A percentile compares a stretch with the other conserved stretches of the same genome.
Evolutionary conservation across 2,329 filamentous ascomycete genomes (phyloP).

Genomic region (Elsinoe perseae): DNA sequence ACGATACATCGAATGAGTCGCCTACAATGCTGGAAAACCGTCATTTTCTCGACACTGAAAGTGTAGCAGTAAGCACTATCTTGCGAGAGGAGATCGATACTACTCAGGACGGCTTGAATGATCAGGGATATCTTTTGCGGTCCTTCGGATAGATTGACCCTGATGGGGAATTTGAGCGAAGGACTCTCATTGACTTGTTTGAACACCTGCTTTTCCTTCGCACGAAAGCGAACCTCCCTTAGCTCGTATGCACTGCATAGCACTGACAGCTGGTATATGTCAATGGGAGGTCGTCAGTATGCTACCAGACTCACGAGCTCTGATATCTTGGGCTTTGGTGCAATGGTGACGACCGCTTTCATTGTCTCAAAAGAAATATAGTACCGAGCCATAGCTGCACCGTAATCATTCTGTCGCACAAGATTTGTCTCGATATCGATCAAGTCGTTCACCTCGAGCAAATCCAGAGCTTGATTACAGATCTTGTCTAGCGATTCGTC

Average conservation of each 20-base stretch:
- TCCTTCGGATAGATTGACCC: conserved; percentile 55
- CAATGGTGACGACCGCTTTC: conserved; percentile 58
- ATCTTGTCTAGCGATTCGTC: conserved; percentile 62
- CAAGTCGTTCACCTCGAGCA: conserved; percentile 55
- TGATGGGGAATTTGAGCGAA: conserved; percentile 63
- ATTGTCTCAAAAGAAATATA: conserved; percentile 75
- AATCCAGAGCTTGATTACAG: conserved; percentile 59
- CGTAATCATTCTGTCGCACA: conserved; percentile 62
- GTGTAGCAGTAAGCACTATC: conserved; percentile 51
- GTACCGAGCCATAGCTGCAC: conserved; percentile 74
- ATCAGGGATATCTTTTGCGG: conserved; percentile 71
- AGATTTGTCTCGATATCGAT: conserved; percentile 39
- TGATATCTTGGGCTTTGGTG: conserved; percentile 52
- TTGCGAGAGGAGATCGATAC: conserved; percentile 53
- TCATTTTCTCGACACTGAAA: conserved; percentile 51
- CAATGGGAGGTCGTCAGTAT: background rate
- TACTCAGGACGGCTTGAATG: conserved; percentile 67
- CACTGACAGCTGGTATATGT: conserved; percentile 49
- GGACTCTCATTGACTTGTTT: conserved; percentile 63
- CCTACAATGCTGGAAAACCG: conserved; percentile 61
- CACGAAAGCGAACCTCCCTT: conserved; percentile 61
- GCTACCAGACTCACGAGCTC: conserved; percentile 53
- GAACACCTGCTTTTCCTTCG: conserved; percentile 60
- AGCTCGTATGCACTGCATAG: conserved; percentile 66
- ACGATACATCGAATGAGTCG: conserved; percentile 67